Evolutionary conservation across 345 rosid species (phyloP).

Genomic region (Populus alba): DNA sequence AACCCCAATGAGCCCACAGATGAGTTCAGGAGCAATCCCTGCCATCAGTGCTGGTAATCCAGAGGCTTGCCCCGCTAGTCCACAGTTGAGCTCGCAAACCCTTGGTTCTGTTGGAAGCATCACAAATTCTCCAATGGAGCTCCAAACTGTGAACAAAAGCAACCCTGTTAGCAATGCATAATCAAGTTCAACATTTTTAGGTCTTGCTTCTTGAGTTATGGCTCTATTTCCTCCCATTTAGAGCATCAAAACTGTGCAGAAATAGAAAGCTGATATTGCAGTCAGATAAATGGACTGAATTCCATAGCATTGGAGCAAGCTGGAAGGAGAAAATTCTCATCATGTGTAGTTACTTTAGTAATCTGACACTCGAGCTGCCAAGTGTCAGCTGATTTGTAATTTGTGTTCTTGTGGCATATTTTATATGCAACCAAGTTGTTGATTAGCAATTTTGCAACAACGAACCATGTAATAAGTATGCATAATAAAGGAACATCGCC

Average conservation of each 20-base stretch:
- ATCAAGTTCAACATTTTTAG: not conserved
- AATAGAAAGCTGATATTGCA: not conserved
- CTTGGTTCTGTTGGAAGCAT: constrained; percentile 90
- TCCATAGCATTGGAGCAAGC: not conserved
- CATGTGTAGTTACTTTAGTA: not conserved
- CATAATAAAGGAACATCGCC: not conserved
- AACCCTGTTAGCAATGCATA: constrained; percentile 46
- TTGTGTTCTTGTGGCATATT: not conserved
- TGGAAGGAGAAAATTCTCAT: not conserved
- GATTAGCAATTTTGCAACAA: not conserved
- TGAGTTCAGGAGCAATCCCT: constrained; percentile 79
- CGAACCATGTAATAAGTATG: not conserved
- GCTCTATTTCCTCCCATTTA: not conserved
- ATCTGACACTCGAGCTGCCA: not conserved
- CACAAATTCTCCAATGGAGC: constrained; percentile 86
- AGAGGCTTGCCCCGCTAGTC: constrained; percentile 87
- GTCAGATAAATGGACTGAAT: not conserved
- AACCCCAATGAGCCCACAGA: constrained; percentile 86
- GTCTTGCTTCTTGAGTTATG: not conserved
- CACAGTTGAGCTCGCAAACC: constrained; percentile 92
- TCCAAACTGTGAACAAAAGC: constrained; percentile 79
- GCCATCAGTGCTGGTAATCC: constrained; percentile 71
- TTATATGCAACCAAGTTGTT: not conserved
- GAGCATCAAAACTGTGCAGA: not conserved
- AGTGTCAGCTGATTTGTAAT: not conserved